Conservation (phyloP, 176 grass and related monocot genomes). For the Metroxylon sagu region DNA sequence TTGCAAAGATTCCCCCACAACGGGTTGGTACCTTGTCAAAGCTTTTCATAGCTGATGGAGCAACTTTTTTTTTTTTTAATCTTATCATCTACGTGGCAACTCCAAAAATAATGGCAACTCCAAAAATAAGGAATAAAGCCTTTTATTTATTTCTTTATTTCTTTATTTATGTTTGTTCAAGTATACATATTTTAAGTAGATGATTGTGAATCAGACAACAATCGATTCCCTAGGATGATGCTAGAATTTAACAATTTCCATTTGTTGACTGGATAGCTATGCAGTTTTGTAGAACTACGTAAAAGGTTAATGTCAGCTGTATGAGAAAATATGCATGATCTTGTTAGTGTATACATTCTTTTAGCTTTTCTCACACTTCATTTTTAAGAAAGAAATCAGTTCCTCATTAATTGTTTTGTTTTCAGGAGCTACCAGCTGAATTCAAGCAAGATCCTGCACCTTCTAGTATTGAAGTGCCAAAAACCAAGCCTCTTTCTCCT, state of each 20-base stretch:
- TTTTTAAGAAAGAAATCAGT: neutral
- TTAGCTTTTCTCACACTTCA: no score
- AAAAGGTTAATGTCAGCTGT: no score
- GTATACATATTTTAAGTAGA: no score
- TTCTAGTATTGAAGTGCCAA: conserved; percentile 4
- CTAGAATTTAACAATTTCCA: no score
- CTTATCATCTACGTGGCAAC: neutral
- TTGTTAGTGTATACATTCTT: neutral
- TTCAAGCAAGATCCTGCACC: neutral
- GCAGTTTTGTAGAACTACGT: no score
- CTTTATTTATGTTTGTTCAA: no score
- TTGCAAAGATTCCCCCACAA: conserved; percentile 49
- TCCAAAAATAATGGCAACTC: no score
- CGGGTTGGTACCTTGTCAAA: conserved; percentile 26
- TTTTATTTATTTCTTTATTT: neutral
- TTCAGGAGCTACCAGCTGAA: conserved; percentile 17
- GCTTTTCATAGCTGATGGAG: neutral
- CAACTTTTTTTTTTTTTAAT: neutral
- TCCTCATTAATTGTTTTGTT: neutral
- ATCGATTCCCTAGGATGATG: no score
- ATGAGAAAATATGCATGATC: no score
- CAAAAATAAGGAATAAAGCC: no score
- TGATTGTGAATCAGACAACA: no score
- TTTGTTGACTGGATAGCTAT: no score
- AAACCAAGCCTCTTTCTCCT: conserved; percentile 24